These are phyloP conservation scores for Arachis monticola DNA, from an alignment of 331 rosid species.

Conservation along the genomic window DNA sequence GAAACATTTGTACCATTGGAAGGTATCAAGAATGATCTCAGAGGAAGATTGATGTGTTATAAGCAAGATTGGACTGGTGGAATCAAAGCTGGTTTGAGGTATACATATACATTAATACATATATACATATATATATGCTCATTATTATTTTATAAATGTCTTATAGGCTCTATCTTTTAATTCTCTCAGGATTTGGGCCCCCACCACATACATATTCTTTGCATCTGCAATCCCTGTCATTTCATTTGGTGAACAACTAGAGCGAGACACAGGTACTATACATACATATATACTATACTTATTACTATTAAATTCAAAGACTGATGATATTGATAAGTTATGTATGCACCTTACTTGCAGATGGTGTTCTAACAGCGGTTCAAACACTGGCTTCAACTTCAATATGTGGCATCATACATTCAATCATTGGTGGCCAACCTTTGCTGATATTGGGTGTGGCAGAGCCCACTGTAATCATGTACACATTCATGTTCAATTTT, in stretches of 20 bases:
- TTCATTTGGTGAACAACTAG: constrained; percentile 97
- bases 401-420: constrained; percentile 89
- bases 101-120: too few relatives aligned
- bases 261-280: constrained; percentile 74
- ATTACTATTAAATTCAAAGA: background rate
- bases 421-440: constrained; percentile 96
- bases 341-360: constrained; percentile 47
- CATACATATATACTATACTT: constrained; percentile 5
- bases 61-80: constrained; percentile 97
- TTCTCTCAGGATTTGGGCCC: constrained; percentile 88
- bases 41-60: constrained; percentile 88
- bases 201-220: constrained; percentile 95
- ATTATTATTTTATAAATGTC: too few relatives aligned
- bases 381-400: constrained; percentile 94
- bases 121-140: constrained; percentile 49
- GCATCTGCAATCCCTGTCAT: constrained; percentile 97
- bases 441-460: constrained; percentile 94
- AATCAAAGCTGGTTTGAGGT: constrained; percentile 88
- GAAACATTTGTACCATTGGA: constrained; percentile 90
- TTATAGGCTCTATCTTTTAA: background rate
- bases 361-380: constrained; percentile 93
- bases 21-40: constrained; percentile 93
- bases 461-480: constrained; percentile 98
- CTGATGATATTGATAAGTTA: background rate
- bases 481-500: constrained; percentile 93